Evolutionary conservation across 257 asterid species (phyloP), one percentile per base, ranked within the genome.

Genomic region (Jasminum sambac): DNA sequence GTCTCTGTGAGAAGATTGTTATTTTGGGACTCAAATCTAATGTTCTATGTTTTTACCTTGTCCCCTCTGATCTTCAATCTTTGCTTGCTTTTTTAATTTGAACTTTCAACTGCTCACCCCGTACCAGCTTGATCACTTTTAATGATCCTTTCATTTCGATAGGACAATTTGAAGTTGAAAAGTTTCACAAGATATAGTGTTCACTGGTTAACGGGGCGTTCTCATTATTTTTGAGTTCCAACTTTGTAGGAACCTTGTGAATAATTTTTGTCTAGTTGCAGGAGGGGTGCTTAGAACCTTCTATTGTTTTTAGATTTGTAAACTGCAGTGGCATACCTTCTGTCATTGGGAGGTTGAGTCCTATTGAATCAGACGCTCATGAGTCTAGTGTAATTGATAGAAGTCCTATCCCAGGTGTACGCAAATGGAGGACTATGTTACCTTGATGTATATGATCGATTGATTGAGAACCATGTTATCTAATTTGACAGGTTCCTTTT

Each of bases 51-150:
- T 52, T 74, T 62, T 1, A 25, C 59, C 40, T 40, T 50, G 59
- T 11, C 70, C 6, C 23, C 67, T 11, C 30, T 23, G 16, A 11
- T 55, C 34, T 55, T 55, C 62, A 14, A 24, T 64, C 19, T 65
- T 8, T 25, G 25, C 40, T 17, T 26, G 24, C 34, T 66, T 61
- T 50, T 23, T 50, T 46, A 62, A 55, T 7, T 10, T 23, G 34
- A 55, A 23, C 62, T 55, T 55, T 55, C 36, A 55, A 55, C 2
- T 55, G 26, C 60, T 48, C 43, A 11, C 42, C 41, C 52, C 41
- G 23, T 9, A 48, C 66, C 63, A 70, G 76, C 64, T 48, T 69
- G 72, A 52, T 78, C 64, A 46, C 50, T 3, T 64, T 40, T 69
- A 46, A 41, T 67, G 46, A 40, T 68, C 39, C 21, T 63, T 76